Evolutionary conservation across 441 rosid genomes (phyloP).

Genomic region (Syzygium syzygioides): DNA sequence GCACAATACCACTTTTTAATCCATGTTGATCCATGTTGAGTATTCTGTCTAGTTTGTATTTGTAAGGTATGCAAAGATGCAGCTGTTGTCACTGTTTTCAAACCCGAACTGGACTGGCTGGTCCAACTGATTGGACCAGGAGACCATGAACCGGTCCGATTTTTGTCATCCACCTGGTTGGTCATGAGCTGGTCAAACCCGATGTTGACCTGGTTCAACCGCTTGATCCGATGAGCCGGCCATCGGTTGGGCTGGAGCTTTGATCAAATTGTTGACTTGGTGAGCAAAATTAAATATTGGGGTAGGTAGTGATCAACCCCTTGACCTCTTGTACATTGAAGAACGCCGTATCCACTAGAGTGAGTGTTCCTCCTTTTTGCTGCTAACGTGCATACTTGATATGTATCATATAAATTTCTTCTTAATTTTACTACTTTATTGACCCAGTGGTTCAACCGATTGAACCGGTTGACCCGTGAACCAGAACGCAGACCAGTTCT

Average conservation of each 20-base stretch:
- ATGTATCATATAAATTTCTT: background rate
- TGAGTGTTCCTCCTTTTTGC: background rate
- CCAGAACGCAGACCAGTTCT: background rate
- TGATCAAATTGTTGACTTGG: background rate
- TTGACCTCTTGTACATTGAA: background rate
- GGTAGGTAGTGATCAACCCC: background rate
- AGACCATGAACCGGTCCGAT: background rate
- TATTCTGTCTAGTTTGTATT: background rate
- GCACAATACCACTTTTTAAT: background rate
- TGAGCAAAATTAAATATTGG: background rate
- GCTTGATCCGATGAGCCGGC: background rate
- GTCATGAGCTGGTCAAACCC: background rate
- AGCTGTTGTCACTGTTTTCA: background rate
- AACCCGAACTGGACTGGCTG: background rate
- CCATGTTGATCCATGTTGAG: background rate
- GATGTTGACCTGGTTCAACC: background rate
- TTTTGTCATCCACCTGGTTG: background rate
- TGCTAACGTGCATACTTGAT: background rate
- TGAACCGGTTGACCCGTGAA: background rate
- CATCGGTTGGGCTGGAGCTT: background rate
- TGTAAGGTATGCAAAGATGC: background rate
- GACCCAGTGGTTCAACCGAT: background rate
- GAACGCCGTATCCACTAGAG: background rate
- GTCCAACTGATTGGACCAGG: background rate
- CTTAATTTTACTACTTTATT: background rate